Evolutionary conservation across 129 eudicot genomes (phyloP).

Genomic region (Tagetes patula): DNA sequence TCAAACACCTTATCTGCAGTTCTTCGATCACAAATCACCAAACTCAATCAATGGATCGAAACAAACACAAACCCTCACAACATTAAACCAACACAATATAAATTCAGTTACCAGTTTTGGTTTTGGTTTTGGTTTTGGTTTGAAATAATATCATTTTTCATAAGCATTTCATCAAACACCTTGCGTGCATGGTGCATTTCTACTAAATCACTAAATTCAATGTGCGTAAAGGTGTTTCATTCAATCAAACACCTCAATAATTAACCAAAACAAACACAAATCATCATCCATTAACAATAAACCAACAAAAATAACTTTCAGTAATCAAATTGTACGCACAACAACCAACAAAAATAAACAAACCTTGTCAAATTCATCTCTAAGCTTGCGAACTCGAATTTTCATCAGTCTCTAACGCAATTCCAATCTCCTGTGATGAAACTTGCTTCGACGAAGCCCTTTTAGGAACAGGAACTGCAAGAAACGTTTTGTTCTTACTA

Average conservation of each 20-base stretch:
- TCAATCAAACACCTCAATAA: background rate
- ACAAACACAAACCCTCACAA: background rate
- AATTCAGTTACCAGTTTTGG: too few relatives aligned
- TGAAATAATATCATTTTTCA: background rate
- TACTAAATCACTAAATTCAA: background rate
- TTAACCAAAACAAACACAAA: conserved; percentile 2
- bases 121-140: too few relatives aligned
- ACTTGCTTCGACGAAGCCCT: conserved; percentile 26
- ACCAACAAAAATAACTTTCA: background rate
- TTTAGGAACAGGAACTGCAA: conserved; percentile 67
- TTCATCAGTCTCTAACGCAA: conserved; percentile 51
- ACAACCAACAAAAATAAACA: conserved; percentile 10
- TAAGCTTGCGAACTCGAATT: conserved; percentile 31
- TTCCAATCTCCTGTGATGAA: conserved; percentile 50
- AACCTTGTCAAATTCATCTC: conserved; percentile 7
- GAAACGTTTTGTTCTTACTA: conserved; percentile 70
- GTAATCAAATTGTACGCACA: background rate
- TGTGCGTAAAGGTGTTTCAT: background rate
- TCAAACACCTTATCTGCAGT: conserved; percentile 13
- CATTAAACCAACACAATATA: too few relatives aligned
- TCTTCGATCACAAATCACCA: background rate
- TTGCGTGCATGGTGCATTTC: background rate
- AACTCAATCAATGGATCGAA: background rate
- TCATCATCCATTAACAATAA: conserved; percentile 11
- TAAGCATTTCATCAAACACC: conserved; percentile 8